Percentiles rank a stretch among this genome's conserved stretches.
Conservation (phyloP, 106 monocot genomes). For the Posidonia australis region DNA sequence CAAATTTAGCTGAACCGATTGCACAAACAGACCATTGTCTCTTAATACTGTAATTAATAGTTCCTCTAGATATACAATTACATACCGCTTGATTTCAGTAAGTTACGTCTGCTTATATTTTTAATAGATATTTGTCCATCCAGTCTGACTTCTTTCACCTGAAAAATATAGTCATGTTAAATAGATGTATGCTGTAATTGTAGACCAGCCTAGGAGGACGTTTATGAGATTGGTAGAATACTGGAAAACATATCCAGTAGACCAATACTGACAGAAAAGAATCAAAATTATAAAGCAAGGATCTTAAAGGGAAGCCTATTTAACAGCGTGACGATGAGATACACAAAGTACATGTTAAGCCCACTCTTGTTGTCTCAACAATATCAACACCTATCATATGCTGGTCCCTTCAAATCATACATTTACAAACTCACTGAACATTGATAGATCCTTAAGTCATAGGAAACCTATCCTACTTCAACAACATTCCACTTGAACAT, state of each 20-base stretch:
- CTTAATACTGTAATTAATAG: not conserved
- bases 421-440: too few relatives aligned
- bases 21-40: not conserved
- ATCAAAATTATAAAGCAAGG: not conserved
- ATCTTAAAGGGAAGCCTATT: too few relatives aligned
- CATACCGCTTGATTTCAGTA: slow-evolving; percentile 77
- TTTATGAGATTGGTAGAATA: too few relatives aligned
- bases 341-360: not conserved
- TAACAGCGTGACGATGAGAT: not conserved
- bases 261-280: not conserved
- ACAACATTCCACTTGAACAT: too few relatives aligned
- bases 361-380: not conserved
- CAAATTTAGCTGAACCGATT: not conserved
- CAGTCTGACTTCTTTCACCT: slow-evolving; percentile 65
- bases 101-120: slow-evolving; percentile 52
- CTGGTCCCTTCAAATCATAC: too few relatives aligned
- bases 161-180: not conserved
- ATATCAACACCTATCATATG: too few relatives aligned
- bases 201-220: not conserved
- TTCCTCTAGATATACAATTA: slow-evolving; percentile 1
- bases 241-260: not conserved
- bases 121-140: slow-evolving; percentile 52
- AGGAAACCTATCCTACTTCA: too few relatives aligned
- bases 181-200: too few relatives aligned
- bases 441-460: too few relatives aligned